A percentile compares a stretch with the other conserved stretches of the same genome.
These are phyloP conservation scores for Chaetomiaceae sp. DNA, from an alignment of 2,329 filamentous ascomycete genomes.

Conservation along the genomic window DNA sequence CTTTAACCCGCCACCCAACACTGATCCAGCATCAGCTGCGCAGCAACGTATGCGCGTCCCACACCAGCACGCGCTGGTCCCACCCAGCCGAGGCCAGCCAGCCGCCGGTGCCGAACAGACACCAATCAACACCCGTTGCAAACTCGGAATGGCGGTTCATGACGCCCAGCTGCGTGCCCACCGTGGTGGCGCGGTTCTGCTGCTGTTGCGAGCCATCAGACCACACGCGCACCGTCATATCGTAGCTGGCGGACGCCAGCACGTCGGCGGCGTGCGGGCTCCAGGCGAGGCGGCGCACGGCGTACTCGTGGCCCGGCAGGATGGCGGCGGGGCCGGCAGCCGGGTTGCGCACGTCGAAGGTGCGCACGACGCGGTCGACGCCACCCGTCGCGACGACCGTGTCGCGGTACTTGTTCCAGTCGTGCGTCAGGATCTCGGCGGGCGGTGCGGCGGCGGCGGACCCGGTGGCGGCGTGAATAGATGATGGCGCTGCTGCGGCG, in stretches of 20 bases:
- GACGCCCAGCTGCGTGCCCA: slow-evolving; percentile 68
- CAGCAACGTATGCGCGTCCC: slow-evolving; percentile 66
- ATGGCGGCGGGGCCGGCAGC: slow-evolving; percentile 64
- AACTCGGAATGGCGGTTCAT: slow-evolving; percentile 97
- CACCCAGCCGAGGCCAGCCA: slow-evolving; percentile 94
- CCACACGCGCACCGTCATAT: slow-evolving; percentile 97
- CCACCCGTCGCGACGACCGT: slow-evolving; percentile 80
- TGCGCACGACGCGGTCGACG: slow-evolving; percentile 80
- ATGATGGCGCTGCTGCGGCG: slow-evolving; percentile 40
- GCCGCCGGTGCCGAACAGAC: slow-evolving; percentile 86
- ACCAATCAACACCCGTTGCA: slow-evolving; percentile 95
- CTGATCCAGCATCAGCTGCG: slow-evolving; percentile 23
- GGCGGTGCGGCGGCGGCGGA: slow-evolving; percentile 46
- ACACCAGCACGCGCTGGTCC: slow-evolving; percentile 87
- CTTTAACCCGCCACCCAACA: too few relatives aligned
- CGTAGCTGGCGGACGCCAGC: slow-evolving; percentile 83
- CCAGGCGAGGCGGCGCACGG: slow-evolving; percentile 80
- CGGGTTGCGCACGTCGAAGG: slow-evolving; percentile 81
- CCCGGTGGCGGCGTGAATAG: slow-evolving; percentile 25
- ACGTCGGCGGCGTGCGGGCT: slow-evolving; percentile 89
- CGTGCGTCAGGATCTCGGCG: slow-evolving; percentile 82
- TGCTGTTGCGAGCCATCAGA: slow-evolving; percentile 54
- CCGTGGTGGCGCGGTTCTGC: slow-evolving; percentile 31
- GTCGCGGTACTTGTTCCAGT: slow-evolving; percentile 97
- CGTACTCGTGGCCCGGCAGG: slow-evolving; percentile 84